These are phyloP conservation scores for Isabelozyma gotoi DNA, from an alignment of 805 yeast species.

Conservation along the genomic window DNA sequence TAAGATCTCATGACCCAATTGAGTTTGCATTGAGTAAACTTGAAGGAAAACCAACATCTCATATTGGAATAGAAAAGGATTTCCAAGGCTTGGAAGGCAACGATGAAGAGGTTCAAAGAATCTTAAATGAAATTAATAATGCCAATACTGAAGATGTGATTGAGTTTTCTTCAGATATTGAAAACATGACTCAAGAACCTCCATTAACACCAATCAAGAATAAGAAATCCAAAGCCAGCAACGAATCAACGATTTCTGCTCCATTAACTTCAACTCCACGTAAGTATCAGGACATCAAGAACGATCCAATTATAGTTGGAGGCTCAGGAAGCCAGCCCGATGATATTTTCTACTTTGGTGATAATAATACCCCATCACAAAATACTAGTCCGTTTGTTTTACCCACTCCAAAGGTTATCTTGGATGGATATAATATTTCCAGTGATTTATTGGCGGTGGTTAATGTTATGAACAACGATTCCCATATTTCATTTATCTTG, in stretches of 20 bases:
- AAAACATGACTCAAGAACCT: slow-evolving; percentile 18
- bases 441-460: slow-evolving; percentile 34
- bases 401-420: slow-evolving; percentile 29
- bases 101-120: slow-evolving; percentile 27
- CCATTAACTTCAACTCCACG: slow-evolving; percentile 13
- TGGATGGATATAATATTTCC: slow-evolving; percentile 34
- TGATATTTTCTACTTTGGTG: neutral
- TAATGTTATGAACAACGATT: slow-evolving; percentile 42
- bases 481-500: slow-evolving; percentile 81
- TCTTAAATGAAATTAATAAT: slow-evolving; percentile 37
- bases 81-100: slow-evolving; percentile 11
- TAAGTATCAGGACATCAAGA: slow-evolving; percentile 5
- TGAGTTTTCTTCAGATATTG: slow-evolving; percentile 17
- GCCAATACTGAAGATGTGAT: slow-evolving; percentile 39
- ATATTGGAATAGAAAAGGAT: slow-evolving; percentile 12
- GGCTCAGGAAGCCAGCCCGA: neutral
- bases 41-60: slow-evolving; percentile 67
- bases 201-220: slow-evolving; percentile 33
- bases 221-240: slow-evolving; percentile 2
- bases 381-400: slow-evolving; percentile 5
- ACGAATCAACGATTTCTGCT: slow-evolving; percentile 2
- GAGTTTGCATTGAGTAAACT: slow-evolving; percentile 72
- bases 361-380: neutral
- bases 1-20: slow-evolving; percentile 66
- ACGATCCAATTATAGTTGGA: neutral